Percentiles rank a stretch among this genome's conserved stretches.
These are phyloP conservation scores for Iberis pinnata DNA, from an alignment of 345 rosid genomes.

Conservation along the genomic window DNA sequence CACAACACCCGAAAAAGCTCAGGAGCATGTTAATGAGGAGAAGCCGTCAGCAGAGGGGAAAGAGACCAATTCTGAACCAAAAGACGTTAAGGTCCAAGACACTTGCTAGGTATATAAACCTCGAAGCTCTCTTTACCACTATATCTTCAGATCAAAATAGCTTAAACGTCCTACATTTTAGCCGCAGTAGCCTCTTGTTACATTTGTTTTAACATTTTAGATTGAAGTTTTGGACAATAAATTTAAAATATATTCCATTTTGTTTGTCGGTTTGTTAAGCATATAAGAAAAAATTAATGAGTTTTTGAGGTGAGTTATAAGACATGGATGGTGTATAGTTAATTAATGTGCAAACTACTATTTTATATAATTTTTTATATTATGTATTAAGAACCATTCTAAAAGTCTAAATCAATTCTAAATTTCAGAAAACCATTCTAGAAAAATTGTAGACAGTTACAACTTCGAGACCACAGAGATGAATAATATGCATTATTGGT, in stretches of 20 bases:
- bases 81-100: constrained; percentile 18
- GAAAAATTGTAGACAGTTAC: no score
- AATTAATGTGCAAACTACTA: neutral
- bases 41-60: constrained; percentile 43
- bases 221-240: constrained; percentile 13
- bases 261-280: constrained; percentile 15
- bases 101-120: constrained; percentile 16
- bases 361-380: no score
- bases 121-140: constrained; percentile 22
- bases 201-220: neutral
- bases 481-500: no score
- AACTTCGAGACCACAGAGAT: no score
- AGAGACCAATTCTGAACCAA: constrained; percentile 28
- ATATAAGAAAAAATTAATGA: neutral
- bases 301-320: no score
- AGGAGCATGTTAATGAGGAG: constrained; percentile 45
- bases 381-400: no score
- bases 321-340: constrained; percentile 3
- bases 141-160: constrained; percentile 7
- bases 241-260: no score
- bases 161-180: neutral
- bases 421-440: no score
- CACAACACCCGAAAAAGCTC: constrained; percentile 20
- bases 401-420: no score
- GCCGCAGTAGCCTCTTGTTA: constrained; percentile 9